A percentile compares a stretch with the other conserved stretches of the same genome.
Evolutionary conservation across 1,284 basidiomycete species (phyloP).

Genomic region (Porodaedalea pini): DNA sequence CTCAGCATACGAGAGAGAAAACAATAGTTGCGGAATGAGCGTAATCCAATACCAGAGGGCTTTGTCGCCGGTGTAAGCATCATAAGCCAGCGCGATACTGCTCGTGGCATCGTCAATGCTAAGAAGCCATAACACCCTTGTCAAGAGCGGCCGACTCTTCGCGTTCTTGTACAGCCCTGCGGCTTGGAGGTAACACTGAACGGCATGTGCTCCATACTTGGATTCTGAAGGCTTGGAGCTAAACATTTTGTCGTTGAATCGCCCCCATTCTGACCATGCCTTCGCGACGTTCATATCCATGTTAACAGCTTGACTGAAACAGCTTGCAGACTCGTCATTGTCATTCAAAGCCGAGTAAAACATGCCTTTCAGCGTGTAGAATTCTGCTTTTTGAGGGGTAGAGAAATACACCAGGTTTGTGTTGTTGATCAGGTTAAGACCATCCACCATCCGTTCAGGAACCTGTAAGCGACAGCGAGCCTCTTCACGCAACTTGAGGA

Average conservation of each 20-base stretch:
- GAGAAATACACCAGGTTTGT: constrained; percentile 99
- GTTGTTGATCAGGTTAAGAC: constrained; percentile 98
- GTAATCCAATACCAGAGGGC: constrained; percentile 99
- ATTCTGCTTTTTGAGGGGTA: constrained; percentile 92
- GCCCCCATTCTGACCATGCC: constrained; percentile 99
- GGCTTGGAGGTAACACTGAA: constrained; percentile 97
- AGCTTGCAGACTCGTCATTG: constrained; percentile 87
- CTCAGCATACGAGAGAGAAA: constrained; percentile 89
- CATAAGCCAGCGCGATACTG: constrained; percentile 87
- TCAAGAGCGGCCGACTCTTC: constrained; percentile 89
- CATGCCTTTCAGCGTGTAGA: constrained; percentile 99
- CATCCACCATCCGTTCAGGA: constrained; percentile 88
- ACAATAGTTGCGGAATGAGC: constrained; percentile 92
- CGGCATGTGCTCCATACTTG: constrained; percentile 81
- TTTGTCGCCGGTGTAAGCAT: constrained; percentile 94
- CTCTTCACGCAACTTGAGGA: constrained; percentile 97
- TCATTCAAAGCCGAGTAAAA: constrained; percentile 90
- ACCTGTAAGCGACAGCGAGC: constrained; percentile 99
- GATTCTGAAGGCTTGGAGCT: constrained; percentile 54
- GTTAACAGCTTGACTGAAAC: constrained; percentile 94
- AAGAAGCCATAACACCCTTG: constrained; percentile 94
- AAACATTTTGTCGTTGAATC: constrained; percentile 92
- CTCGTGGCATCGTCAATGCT: constrained; percentile 82
- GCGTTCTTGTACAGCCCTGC: constrained; percentile 94
- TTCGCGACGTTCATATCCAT: constrained; percentile 94